Conservation (phyloP, 1,284 basidiomycete species). For the Malassezia sympodialis region DNA sequence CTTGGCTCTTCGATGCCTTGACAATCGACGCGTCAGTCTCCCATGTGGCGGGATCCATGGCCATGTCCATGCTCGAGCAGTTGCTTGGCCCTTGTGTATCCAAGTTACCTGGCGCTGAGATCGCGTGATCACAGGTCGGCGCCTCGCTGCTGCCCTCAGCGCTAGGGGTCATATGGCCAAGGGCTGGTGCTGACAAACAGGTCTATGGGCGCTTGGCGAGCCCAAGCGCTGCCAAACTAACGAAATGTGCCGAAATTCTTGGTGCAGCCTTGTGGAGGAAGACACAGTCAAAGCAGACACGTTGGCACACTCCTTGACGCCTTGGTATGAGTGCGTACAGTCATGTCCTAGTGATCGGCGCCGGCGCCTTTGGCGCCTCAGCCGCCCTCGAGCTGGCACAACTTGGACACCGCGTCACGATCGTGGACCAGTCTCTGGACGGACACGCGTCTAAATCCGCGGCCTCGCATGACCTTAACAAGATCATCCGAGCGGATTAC, state of each 20-base stretch:
- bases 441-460: conserved; percentile 58
- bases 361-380: conserved; percentile 75
- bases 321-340: conserved; percentile 3
- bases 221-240: not conserved
- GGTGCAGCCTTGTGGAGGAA: not conserved
- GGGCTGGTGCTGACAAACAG: not conserved
- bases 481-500: conserved; percentile 55
- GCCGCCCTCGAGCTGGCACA: conserved; percentile 66
- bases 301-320: not conserved
- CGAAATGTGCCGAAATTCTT: not conserved
- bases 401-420: conserved; percentile 60
- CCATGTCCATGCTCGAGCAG: not conserved
- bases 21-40: not conserved
- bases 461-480: conserved; percentile 73
- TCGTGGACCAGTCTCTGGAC: conserved; percentile 52
- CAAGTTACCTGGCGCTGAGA: not conserved
- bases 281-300: not conserved
- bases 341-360: conserved; percentile 57
- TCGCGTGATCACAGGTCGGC: not conserved
- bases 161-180: not conserved
- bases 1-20: not conserved
- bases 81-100: not conserved
- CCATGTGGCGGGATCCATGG: not conserved
- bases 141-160: not conserved
- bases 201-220: not conserved